These are phyloP conservation scores for Colletotrichum sp. DNA, from an alignment of 2,329 filamentous ascomycete species.

Conservation along the genomic window DNA sequence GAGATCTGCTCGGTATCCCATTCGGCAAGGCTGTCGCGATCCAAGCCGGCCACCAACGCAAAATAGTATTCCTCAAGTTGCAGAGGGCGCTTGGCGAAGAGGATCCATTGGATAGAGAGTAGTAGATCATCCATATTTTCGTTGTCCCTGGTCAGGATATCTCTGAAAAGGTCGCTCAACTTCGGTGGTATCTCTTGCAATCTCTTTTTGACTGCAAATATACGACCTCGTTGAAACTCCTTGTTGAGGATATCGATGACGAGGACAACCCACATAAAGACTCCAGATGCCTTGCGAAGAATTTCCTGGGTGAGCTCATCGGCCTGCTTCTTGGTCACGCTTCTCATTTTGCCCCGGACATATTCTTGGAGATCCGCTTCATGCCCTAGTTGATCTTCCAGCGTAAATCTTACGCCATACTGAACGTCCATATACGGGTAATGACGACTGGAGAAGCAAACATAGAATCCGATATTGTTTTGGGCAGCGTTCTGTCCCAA, in stretches of 20 bases:
- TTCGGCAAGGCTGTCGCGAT: conserved; percentile 24
- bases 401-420: conserved; percentile 9
- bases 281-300: conserved; percentile 38
- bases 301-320: conserved; percentile 24
- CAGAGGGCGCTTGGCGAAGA: conserved; percentile 49
- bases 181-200: conserved; percentile 35
- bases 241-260: conserved; percentile 43
- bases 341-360: conserved; percentile 8
- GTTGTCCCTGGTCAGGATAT: conserved; percentile 52
- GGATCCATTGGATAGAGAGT: conserved; percentile 53
- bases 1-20: conserved; percentile 21
- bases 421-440: conserved; percentile 37
- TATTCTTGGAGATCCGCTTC: conserved; percentile 28
- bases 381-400: conserved; percentile 33
- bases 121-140: conserved; percentile 42
- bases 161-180: conserved; percentile 49
- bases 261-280: conserved; percentile 51
- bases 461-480: conserved; percentile 24
- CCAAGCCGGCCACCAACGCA: conserved; percentile 34
- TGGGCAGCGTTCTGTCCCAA: conserved; percentile 28
- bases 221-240: conserved; percentile 31
- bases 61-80: conserved; percentile 40
- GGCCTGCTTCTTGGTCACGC: accelerated
- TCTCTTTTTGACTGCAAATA: not conserved
- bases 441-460: conserved; percentile 53